Evolutionary conservation across 139 green algal genomes (phyloP).

Genomic region (Eudorina sp.): DNA sequence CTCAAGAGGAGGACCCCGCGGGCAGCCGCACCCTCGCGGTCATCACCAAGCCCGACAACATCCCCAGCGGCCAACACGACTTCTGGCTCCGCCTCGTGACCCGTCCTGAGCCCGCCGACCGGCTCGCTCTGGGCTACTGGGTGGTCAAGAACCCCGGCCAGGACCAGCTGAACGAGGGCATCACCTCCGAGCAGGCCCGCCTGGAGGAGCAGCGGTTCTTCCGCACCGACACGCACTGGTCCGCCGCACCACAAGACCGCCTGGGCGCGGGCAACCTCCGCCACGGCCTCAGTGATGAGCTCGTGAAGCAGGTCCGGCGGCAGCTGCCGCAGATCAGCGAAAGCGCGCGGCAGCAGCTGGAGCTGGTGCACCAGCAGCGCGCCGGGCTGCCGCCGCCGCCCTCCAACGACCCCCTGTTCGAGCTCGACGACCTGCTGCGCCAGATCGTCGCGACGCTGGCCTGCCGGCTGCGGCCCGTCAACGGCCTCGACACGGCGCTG

Average conservation of each 20-base stretch:
- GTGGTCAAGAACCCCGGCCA: constrained; percentile 46
- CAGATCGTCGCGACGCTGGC: too few species aligned
- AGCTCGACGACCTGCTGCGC: background rate
- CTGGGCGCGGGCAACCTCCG: constrained; percentile 32
- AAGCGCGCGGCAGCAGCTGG: background rate
- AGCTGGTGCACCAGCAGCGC: background rate
- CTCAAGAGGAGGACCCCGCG: constrained; percentile 13
- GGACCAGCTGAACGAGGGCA: constrained; percentile 12
- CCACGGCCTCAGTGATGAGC: background rate
- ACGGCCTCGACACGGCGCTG: too few species aligned
- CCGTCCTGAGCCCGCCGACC: background rate
- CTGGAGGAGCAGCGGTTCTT: constrained; percentile 10
- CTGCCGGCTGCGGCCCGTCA: too few species aligned
- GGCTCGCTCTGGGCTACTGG: constrained; percentile 33
- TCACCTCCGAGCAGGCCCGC: constrained; percentile 22
- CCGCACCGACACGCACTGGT: constrained; percentile 1
- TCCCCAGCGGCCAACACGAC: background rate
- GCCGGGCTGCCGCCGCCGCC: background rate
- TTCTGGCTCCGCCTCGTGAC: background rate
- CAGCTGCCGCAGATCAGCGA: constrained; percentile 1
- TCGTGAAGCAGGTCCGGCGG: background rate
- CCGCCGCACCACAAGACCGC: background rate
- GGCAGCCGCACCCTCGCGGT: constrained; percentile 27
- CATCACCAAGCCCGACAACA: constrained; percentile 51
- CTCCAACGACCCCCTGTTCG: background rate